Percentiles rank a stretch among this genome's conserved stretches.
phyloP scores from a whole-genome alignment of 345 rosid species.

The Pugionium cornutum region DNA sequence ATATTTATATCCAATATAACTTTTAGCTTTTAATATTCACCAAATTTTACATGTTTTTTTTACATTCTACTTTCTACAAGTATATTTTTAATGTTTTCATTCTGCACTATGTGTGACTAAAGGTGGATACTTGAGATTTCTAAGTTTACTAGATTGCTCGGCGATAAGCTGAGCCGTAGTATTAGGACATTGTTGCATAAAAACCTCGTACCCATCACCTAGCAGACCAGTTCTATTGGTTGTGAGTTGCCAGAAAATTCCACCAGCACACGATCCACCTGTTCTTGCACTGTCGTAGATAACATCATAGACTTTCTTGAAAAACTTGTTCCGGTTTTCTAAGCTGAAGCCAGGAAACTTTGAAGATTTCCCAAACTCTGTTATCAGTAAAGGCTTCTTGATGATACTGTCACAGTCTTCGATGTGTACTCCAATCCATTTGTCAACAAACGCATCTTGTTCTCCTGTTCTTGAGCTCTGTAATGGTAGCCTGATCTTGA shows the following conservation, averaged over 20 bases:
- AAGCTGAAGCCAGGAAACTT: constrained; percentile 49
- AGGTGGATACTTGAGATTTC: constrained; percentile 26
- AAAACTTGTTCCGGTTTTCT: constrained; percentile 53
- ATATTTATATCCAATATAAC: neutral
- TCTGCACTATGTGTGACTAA: constrained; percentile 35
- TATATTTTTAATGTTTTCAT: constrained; percentile 26
- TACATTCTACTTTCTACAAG: constrained; percentile 9
- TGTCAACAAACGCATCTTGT: constrained; percentile 49
- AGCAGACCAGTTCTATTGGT: constrained; percentile 45
- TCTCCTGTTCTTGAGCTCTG: constrained; percentile 44
- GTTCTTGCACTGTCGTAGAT: constrained; percentile 49
- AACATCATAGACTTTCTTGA: constrained; percentile 43
- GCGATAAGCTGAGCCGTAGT: constrained; percentile 60
- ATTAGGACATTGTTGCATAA: constrained; percentile 52
- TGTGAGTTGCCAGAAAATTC: constrained; percentile 72
- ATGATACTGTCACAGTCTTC: constrained; percentile 48
- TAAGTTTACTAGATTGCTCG: constrained; percentile 54
- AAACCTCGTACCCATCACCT: constrained; percentile 66
- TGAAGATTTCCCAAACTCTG: constrained; percentile 66
- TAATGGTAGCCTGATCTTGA: constrained; percentile 51
- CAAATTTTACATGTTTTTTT: neutral
- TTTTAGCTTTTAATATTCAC: neutral
- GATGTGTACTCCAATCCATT: constrained; percentile 54
- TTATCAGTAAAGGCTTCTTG: constrained; percentile 58
- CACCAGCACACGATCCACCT: constrained; percentile 60